Base-by-base conservation (phyloP, 2,329 filamentous ascomycete species). In the Pyrenophora tritici-repentis region DNA sequence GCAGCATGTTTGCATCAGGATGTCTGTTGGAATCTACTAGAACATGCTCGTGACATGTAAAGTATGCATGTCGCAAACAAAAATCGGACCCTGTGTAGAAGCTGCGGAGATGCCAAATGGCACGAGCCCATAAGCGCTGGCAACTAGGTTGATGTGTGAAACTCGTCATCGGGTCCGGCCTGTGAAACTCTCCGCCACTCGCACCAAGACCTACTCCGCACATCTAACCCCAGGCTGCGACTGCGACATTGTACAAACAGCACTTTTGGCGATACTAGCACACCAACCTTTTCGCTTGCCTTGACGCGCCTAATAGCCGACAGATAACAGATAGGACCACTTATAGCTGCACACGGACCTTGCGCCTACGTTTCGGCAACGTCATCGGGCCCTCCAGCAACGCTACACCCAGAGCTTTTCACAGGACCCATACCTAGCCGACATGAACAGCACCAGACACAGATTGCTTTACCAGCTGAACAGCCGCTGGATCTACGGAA, bases 401-500 rank as follows among this genome's bases (percentile, higher is more conserved):
- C 56, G 51, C 61, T 56, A 58, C 53, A 52, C 49, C 31, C 49
- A 47, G 45, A 42, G 41, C 56, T 47, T 50, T 42, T 53, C 53
- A 52, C 55, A 54, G 59, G 56, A 63, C 52, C 55, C 44, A 48
- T 34, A 47, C 20, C 44, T 48, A 20, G 73, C 65, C 26, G 26
- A 10, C 22, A 73, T 75, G 61, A 70, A 74, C 53, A 64, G 60
- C 55, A 70, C 71, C 55, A 78, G 81, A 56, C 82, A 86, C 66
- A 83, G 86, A 62, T 75, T 89, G 66, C 73, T 84, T 66, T 83
- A 87, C 70, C 76, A 83, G 65, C 78, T 88, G 67, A 90, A 89
- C 68, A 85, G 79, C 73, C 86, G 86, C 73, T 91, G 85, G 74
- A 85, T 91, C 59, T 89, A 85, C 73, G 88, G 87, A 58, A 83